Percentiles rank a stretch among this genome's conserved stretches.
phyloP scores from a whole-genome alignment of 805 yeast species.

The Candida broadrunensis region DNA sequence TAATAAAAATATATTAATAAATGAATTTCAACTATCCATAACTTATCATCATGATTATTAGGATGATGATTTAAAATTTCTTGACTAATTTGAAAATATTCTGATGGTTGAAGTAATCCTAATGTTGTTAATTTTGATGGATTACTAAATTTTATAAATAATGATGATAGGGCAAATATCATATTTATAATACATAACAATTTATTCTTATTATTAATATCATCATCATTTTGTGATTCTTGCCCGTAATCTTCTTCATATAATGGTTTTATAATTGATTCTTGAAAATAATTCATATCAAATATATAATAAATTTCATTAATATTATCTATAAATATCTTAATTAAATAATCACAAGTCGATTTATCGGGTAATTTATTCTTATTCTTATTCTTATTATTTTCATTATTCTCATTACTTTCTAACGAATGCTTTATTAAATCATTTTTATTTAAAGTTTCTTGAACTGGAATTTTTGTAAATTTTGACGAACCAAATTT shows the following conservation, averaged over 20 bases:
- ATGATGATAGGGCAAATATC: conserved; percentile 38
- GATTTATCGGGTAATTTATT: background rate
- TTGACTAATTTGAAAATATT: conserved; percentile 21
- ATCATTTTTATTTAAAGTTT: conserved; percentile 29
- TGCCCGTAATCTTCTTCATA: conserved; percentile 14
- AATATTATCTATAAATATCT: conserved; percentile 31
- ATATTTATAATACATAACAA: conserved; percentile 29
- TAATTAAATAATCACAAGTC: conserved; percentile 5
- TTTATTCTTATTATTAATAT: conserved; percentile 14
- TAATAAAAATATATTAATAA: conserved; percentile 36
- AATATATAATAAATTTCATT: conserved; percentile 38
- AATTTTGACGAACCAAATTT: conserved; percentile 31
- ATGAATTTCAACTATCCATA: conserved; percentile 42
- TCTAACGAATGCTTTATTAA: background rate
- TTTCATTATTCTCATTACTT: too few species aligned
- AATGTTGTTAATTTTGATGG: background rate
- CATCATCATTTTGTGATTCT: background rate
- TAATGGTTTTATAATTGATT: conserved; percentile 20
- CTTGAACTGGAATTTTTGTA: conserved; percentile 33
- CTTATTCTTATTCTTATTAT: too few species aligned
- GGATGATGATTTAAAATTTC: conserved; percentile 17
- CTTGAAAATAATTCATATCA: conserved; percentile 29
- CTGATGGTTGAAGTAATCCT: conserved; percentile 8
- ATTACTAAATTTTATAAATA: conserved; percentile 28
- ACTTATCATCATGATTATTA: conserved; percentile 34